Conservation (phyloP, 495 filamentous ascomycete genomes). For the Thozetella sp. region DNA sequence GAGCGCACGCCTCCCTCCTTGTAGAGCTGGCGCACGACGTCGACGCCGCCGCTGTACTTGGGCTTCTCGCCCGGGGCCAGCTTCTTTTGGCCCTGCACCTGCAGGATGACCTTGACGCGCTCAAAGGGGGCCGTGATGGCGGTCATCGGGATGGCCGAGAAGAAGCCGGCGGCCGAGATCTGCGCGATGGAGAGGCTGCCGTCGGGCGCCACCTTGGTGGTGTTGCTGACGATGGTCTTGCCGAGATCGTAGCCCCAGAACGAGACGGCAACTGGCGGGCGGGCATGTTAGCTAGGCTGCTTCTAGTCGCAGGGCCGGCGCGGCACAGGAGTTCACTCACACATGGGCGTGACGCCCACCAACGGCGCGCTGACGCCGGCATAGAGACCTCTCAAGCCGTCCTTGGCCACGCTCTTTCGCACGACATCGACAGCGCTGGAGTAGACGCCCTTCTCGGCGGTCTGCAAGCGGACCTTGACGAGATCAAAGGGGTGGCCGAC, state of each 20-base stretch:
- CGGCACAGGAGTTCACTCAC: conserved; percentile 52
- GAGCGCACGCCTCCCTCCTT: conserved; percentile 85
- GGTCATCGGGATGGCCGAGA: conserved; percentile 97
- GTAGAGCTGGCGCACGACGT: conserved; percentile 96
- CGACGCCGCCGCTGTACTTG: conserved; percentile 83
- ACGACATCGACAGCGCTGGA: conserved; percentile 90
- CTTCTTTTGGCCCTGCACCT: conserved; percentile 92
- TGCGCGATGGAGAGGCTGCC: conserved; percentile 77
- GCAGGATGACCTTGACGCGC: conserved; percentile 96
- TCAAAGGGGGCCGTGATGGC: conserved; percentile 97
- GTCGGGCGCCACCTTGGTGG: conserved; percentile 67
- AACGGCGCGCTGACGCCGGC: conserved; percentile 96
- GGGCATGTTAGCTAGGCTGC: conserved; percentile 6
- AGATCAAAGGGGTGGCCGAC: conserved; percentile 96
- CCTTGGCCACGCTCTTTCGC: conserved; percentile 79
- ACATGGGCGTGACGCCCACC: conserved; percentile 97
- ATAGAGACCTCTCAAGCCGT: conserved; percentile 88
- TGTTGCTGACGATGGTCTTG: conserved; percentile 76
- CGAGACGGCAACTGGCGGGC: conserved; percentile 80
- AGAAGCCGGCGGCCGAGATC: conserved; percentile 91
- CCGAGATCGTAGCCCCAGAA: conserved; percentile 99
- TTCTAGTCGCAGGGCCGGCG: conserved; percentile 1
- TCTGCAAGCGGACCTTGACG: conserved; percentile 96
- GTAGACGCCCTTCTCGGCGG: conserved; percentile 92
- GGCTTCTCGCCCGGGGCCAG: conserved; percentile 88